phyloP scores from a whole-genome alignment of 441 rosid genomes.

The Erodium trifolium region DNA sequence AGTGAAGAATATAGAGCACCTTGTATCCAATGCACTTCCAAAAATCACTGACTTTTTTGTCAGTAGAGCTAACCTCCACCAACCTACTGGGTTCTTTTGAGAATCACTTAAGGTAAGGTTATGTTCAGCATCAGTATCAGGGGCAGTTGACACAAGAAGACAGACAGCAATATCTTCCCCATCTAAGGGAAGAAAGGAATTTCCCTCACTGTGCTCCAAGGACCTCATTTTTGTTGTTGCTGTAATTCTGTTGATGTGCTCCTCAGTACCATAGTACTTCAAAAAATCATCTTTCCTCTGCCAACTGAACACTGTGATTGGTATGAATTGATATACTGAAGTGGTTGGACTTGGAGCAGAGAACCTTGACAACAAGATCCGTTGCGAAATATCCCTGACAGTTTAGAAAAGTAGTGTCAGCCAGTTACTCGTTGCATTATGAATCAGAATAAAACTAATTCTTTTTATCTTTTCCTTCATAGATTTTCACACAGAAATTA shows the following conservation, averaged over 20 bases:
- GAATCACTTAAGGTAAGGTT: constrained; percentile 24
- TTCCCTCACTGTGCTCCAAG: constrained; percentile 30
- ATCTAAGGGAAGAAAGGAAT: constrained; percentile 33
- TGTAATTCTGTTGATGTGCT: constrained; percentile 36
- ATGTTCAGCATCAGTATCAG: constrained; percentile 26
- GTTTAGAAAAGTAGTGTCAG: constrained; percentile 12
- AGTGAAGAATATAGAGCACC: constrained; percentile 32
- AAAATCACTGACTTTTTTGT: constrained; percentile 46
- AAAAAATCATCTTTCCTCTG: constrained; percentile 30
- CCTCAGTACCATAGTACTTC: constrained; percentile 29
- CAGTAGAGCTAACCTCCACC: constrained; percentile 74
- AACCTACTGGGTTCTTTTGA: constrained; percentile 29
- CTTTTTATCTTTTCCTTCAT: neutral
- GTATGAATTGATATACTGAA: constrained; percentile 46
- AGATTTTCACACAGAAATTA: neutral
- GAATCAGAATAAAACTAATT: neutral
- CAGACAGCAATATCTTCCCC: constrained; percentile 61
- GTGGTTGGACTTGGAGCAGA: constrained; percentile 40
- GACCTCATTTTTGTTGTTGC: constrained; percentile 36
- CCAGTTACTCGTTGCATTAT: neutral
- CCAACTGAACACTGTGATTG: constrained; percentile 54
- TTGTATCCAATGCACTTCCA: constrained; percentile 55
- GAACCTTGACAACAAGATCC: constrained; percentile 51
- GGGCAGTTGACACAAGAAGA: constrained; percentile 51
- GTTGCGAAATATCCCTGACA: constrained; percentile 61